Percentiles rank a stretch among this genome's conserved stretches.
Evolutionary conservation across 225 moss, liverwort and hornwort species (phyloP).

Genomic region (Sphagnum tenellum): DNA sequence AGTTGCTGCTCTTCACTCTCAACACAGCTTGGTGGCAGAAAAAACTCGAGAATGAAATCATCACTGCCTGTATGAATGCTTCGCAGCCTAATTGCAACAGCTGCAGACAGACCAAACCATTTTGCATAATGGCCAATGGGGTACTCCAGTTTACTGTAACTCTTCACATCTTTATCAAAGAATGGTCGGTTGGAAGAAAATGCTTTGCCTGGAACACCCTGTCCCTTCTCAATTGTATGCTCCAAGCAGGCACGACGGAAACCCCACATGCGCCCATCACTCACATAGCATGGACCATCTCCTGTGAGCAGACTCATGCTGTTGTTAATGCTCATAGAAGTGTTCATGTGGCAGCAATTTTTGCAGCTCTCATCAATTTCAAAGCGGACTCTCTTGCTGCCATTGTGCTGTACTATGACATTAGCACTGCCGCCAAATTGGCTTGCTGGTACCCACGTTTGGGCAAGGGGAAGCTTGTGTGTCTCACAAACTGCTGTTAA

Average conservation of each 20-base stretch:
- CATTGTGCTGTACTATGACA: constrained; percentile 15
- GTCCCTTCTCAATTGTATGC: constrained; percentile 71
- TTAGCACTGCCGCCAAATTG: constrained; percentile 13
- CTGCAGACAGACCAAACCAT: constrained; percentile 76
- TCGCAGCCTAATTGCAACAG: constrained; percentile 88
- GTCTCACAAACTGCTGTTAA: constrained; percentile 85
- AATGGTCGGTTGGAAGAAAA: constrained; percentile 81
- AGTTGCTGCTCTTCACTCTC: constrained; percentile 78
- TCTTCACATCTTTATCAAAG: constrained; percentile 82
- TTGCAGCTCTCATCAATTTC: no score
- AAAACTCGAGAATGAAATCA: constrained; percentile 92
- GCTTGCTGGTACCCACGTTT: constrained; percentile 83
- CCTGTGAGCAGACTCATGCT: constrained; percentile 58
- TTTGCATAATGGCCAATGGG: constrained; percentile 90
- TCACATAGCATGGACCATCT: constrained; percentile 78
- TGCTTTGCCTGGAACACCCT: constrained; percentile 92
- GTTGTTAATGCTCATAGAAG: constrained; percentile 14
- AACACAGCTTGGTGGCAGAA: constrained; percentile 66
- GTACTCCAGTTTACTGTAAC: constrained; percentile 70
- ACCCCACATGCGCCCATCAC: constrained; percentile 70
- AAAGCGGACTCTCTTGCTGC: constrained; percentile 1
- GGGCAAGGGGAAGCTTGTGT: constrained; percentile 86
- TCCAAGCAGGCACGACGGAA: constrained; percentile 84
- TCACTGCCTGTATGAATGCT: constrained; percentile 90
- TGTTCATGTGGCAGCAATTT: neutral